Evolutionary conservation across 495 filamentous ascomycete species (phyloP), one percentile per base, ranked within the genome.

Genomic region (Penicillium paradoxum): DNA sequence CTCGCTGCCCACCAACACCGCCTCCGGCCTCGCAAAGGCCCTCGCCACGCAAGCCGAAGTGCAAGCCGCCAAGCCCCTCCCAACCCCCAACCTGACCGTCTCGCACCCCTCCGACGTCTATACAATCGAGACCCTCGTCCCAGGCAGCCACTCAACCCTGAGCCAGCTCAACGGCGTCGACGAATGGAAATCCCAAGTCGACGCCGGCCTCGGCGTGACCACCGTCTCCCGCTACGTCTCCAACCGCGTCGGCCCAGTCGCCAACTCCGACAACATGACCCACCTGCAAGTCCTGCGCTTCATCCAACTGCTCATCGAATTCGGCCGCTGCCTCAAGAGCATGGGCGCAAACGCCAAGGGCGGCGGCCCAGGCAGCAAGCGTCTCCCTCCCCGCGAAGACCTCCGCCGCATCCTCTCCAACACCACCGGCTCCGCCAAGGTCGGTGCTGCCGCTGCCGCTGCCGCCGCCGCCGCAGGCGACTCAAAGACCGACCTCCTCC

Each of bases 41-140:
- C 74, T 77, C 43, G 70, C 79, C 15, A 75, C 93, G 1, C 83
- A 89, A 55, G 79, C 82, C 15, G 78, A 76, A 42, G 73, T 86
- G 37, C 85, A 90, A 63, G 77, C 75, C 27, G 73, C 76, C 27
- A 93, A 95, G 60, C 90, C 93, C 13, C 76, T 91, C 29, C 93
- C 93, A 2, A 79, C 74, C 11, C 79, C 87, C 40, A 89, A 97
- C 64, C 75, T 84, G 40, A 76, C 81, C 2, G 91, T 89, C 19
- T 69, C 76, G 25, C 82, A 83, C 18, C 81, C 89, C n/a, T 79
- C 82, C 11, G 89, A 96, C 33, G 90, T 96, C 34, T 98, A 98
- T 67, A 68, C 86, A 2, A 67, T 88, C 39, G 78, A 85, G 21
- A 72, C 73, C 11, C 70, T 98, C 39, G 82, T 96, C 19, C 69